Percentiles rank a stretch among this genome's conserved stretches.
Conservation (phyloP, 148 eudicot genomes). For the Limonium bicolor region DNA sequence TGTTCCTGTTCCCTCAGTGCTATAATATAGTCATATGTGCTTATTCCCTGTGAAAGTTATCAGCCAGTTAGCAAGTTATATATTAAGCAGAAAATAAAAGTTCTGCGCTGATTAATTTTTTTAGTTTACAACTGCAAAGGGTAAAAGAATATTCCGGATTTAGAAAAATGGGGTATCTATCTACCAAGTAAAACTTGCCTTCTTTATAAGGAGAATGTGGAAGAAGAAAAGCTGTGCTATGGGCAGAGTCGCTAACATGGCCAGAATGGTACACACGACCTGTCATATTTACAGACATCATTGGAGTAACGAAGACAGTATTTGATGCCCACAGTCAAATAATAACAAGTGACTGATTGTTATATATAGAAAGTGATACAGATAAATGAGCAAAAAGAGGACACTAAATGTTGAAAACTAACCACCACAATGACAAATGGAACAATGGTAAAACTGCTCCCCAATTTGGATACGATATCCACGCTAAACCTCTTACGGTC, state of each 20-base stretch:
- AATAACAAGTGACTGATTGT: background rate
- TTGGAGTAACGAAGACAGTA: background rate
- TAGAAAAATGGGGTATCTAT: background rate
- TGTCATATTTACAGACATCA: constrained; percentile 15
- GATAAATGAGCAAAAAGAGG: background rate
- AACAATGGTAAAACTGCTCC: constrained; percentile 88
- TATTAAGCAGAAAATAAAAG: too few relatives aligned
- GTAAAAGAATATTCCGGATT: background rate
- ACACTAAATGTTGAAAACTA: constrained; percentile 9
- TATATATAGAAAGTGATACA: background rate
- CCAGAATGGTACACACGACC: constrained; percentile 81
- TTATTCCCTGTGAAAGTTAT: constrained; percentile 65
- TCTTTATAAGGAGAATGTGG: constrained; percentile 90
- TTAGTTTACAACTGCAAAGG: constrained; percentile 14
- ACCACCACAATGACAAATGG: constrained; percentile 94
- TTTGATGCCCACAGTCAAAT: too few relatives aligned
- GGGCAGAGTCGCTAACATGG: constrained; percentile 91
- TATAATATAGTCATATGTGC: constrained; percentile 94
- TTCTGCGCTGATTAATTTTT: too few relatives aligned
- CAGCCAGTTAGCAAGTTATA: too few relatives aligned
- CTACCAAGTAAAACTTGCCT: constrained; percentile 25
- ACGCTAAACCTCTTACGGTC: constrained; percentile 52
- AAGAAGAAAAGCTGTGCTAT: constrained; percentile 95
- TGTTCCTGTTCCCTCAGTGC: constrained; percentile 97
- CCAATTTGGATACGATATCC: constrained; percentile 72